A percentile compares a stretch with the other conserved stretches of the same genome.
Evolutionary conservation across 169 alveolate species (phyloP).

Genomic region (Eimeria zaria): DNA sequence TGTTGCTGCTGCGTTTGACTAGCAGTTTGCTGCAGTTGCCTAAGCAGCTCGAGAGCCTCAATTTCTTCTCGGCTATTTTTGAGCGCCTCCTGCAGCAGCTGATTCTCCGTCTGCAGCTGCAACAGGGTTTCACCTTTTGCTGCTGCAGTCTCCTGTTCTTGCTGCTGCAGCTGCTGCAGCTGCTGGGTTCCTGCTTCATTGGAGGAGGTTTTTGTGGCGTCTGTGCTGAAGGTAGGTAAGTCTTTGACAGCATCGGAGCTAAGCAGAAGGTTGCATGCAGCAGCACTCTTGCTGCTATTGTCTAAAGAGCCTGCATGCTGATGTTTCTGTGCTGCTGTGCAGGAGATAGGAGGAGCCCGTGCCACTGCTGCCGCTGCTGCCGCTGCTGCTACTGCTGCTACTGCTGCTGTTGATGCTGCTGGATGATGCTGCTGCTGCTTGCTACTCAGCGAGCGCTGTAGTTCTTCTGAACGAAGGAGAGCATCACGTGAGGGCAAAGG

Average conservation of each 20-base stretch:
- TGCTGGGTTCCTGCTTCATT: neutral
- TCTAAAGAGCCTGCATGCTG: neutral
- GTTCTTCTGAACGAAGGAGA: neutral
- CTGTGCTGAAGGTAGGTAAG: neutral
- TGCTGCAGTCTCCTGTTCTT: neutral
- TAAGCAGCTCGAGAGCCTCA: slow-evolving; percentile 14
- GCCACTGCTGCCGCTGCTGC: neutral
- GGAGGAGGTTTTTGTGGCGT: neutral
- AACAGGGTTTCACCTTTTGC: neutral
- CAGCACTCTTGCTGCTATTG: neutral
- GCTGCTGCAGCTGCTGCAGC: slow-evolving; percentile 1
- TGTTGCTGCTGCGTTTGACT: slow-evolving; percentile 36
- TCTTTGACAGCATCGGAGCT: neutral
- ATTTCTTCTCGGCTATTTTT: neutral
- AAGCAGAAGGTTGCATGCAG: neutral
- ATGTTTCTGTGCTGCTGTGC: neutral
- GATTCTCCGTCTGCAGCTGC: neutral
- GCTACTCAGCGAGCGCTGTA: neutral
- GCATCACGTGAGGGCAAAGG: neutral
- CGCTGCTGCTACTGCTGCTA: slow-evolving; percentile 44
- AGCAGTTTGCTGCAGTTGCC: neutral
- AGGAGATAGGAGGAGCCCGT: neutral
- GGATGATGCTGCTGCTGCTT: neutral
- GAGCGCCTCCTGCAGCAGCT: slow-evolving; percentile 49
- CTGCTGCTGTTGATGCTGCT: slow-evolving; percentile 31